These are phyloP conservation scores for Ilyonectria destructans DNA, from an alignment of 2,329 filamentous ascomycete genomes.

Conservation along the genomic window DNA sequence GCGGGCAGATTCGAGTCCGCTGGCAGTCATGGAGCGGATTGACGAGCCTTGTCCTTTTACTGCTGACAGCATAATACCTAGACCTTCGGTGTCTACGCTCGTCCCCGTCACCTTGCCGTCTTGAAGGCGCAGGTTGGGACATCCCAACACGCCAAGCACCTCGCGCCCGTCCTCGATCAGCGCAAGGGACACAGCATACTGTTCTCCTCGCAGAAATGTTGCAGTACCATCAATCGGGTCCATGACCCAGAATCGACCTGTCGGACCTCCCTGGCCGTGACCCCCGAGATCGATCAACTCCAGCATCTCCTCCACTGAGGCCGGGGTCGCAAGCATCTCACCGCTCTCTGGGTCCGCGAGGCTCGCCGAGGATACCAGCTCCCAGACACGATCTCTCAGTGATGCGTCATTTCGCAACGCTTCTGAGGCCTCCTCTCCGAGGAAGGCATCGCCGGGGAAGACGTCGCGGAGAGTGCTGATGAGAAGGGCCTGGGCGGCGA, in stretches of 20 bases:
- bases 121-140: conserved; percentile 69
- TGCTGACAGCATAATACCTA: conserved; percentile 57
- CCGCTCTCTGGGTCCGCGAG: conserved; percentile 33
- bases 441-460: conserved; percentile 71
- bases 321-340: conserved; percentile 56
- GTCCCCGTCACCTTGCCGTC: conserved; percentile 56
- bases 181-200: conserved; percentile 75
- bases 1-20: conserved; percentile 38
- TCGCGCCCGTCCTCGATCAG: conserved; percentile 72
- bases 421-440: conserved; percentile 74
- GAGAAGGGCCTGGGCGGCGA: conserved; percentile 75
- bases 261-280: conserved; percentile 54
- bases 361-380: conserved; percentile 60
- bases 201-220: conserved; percentile 73
- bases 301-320: conserved; percentile 70
- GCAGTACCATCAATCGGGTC: conserved; percentile 78
- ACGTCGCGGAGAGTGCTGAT: conserved; percentile 69
- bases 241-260: conserved; percentile 71
- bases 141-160: conserved; percentile 73
- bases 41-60: conserved; percentile 52
- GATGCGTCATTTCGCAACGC: conserved; percentile 64
- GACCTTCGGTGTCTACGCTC: conserved; percentile 51
- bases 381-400: conserved; percentile 70
- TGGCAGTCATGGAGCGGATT: conserved; percentile 46
- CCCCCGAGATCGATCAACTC: conserved; percentile 74